Conservation (phyloP, 164 flowering plant genomes). For the Buxus sempervirens region DNA sequence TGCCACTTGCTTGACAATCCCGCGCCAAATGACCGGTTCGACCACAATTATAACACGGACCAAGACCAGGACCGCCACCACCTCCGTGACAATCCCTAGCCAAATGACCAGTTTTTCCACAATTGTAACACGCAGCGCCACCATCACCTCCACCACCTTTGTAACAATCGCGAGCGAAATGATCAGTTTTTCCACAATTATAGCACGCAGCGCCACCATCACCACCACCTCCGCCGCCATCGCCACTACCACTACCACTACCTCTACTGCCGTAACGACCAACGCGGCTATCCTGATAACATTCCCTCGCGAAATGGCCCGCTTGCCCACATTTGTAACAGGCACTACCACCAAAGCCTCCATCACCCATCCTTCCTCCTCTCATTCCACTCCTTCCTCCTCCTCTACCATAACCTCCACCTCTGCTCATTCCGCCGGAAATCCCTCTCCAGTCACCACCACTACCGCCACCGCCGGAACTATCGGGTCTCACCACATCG, state of each 20-base stretch:
- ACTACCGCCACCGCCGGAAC: slow-evolving; percentile 19
- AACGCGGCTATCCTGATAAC: slow-evolving; percentile 10
- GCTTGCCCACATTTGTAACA: slow-evolving; percentile 45
- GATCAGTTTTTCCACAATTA: slow-evolving; percentile 47
- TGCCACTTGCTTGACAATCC: slow-evolving; percentile 25
- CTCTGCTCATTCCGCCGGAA: slow-evolving; percentile 9
- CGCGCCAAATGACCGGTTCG: slow-evolving; percentile 55
- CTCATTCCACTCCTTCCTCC: slow-evolving; percentile 15
- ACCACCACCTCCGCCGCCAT: slow-evolving; percentile 2
- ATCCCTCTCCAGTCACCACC: slow-evolving; percentile 14
- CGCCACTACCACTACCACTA: slow-evolving; percentile 17
- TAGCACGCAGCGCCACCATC: slow-evolving; percentile 22
- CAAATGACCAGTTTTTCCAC: slow-evolving; percentile 53
- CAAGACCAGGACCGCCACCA: slow-evolving; percentile 13
- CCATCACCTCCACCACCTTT: not conserved
- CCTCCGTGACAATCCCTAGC: slow-evolving; percentile 41
- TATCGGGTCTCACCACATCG: slow-evolving; percentile 29
- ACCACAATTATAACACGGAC: slow-evolving; percentile 42
- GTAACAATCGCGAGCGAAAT: slow-evolving; percentile 52
- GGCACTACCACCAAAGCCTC: slow-evolving; percentile 12
- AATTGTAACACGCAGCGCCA: slow-evolving; percentile 29
- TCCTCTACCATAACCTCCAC: slow-evolving; percentile 10
- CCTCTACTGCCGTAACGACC: not conserved
- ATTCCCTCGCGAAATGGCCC: slow-evolving; percentile 60
- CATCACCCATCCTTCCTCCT: slow-evolving; percentile 15